Base-by-base conservation (phyloP, 2,329 filamentous ascomycete species). In the Colletotrichum karsti region DNA sequence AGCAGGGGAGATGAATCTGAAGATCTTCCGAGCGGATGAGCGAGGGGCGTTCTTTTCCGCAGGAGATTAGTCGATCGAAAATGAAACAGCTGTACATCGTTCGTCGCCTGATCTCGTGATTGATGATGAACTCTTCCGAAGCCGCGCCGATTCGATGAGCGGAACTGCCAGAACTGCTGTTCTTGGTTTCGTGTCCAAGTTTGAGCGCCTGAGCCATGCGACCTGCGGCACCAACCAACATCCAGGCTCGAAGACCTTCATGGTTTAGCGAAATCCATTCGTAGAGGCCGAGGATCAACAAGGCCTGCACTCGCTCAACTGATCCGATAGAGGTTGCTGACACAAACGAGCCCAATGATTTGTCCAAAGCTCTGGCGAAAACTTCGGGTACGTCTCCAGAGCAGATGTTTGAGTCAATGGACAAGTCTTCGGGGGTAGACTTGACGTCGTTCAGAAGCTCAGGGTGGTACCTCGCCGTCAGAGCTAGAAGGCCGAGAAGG, bases 21-120 rank as follows among this genome's bases (percentile, higher is more conserved):
- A 92, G 77, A 63, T 91, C 88, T 5, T 88, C 82, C 1, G 87
- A 79, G 41, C 84, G 83, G 50, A 93, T 84, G 73, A 88, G 88
- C 9, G 85, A 84, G 2, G 87, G 84, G n/a, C 90, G 83, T 59
- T 88, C 85, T 69, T 87, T 88, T n/a, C 91, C 91, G 71, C 87
- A 90, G 44, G 90, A 87, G 20, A 93, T 80, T 77, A 92, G 88
- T 5, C 90, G 87, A 75, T 94, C 92, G 73, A 93, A 82, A 58
- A 93, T 89, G 66, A 92, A 90, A 73, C 91, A 92, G 72, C 91
- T 92, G 82, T 91, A 93, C 81, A 93, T 91, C 1, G 91, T 92
- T 9, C 92, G 86, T 30, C 92, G 84, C 67, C 85, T 83, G 10
- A 91, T 85, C 75, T 94, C 91, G 65, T 87, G 72, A 58, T 70